Percentiles rank a stretch among this genome's conserved stretches.
These are phyloP conservation scores for Venturia oleaginea DNA, from an alignment of 2,329 filamentous ascomycete genomes.

Conservation along the genomic window DNA sequence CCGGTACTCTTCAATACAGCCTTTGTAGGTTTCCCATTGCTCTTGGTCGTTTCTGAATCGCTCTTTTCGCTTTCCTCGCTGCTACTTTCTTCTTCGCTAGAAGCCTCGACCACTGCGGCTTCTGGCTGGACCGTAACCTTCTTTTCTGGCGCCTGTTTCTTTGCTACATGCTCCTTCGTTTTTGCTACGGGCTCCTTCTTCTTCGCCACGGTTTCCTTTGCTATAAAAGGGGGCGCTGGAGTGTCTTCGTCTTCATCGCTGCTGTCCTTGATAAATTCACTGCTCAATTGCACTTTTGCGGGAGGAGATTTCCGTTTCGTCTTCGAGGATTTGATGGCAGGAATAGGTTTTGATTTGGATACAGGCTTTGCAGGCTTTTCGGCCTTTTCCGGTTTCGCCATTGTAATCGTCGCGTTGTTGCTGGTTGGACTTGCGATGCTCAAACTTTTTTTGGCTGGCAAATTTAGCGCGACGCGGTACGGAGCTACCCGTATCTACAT, in stretches of 20 bases:
- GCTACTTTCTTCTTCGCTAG: conserved; percentile 1
- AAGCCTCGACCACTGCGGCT: neutral
- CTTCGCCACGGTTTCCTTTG: neutral
- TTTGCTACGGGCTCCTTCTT: neutral
- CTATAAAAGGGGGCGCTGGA: neutral
- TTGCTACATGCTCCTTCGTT: no score
- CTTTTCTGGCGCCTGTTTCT: neutral
- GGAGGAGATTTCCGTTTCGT: neutral
- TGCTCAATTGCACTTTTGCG: conserved; percentile 6
- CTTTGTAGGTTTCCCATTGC: neutral
- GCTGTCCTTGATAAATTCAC: conserved; percentile 7
- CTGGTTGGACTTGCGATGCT: neutral
- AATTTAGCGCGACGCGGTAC: neutral
- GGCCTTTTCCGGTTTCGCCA: conserved; percentile 3
- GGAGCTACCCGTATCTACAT: neutral
- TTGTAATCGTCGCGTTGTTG: neutral
- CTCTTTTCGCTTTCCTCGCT: conserved; percentile 5
- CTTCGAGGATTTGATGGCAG: neutral
- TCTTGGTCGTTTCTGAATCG: neutral
- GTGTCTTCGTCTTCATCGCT: conserved; percentile 5
- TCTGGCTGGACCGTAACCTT: neutral
- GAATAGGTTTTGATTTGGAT: neutral
- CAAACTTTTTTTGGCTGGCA: neutral
- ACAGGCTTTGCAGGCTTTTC: neutral
- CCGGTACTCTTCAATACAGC: neutral